Conservation (phyloP, 768 basidiomycete species). For the Mycena pura region DNA sequence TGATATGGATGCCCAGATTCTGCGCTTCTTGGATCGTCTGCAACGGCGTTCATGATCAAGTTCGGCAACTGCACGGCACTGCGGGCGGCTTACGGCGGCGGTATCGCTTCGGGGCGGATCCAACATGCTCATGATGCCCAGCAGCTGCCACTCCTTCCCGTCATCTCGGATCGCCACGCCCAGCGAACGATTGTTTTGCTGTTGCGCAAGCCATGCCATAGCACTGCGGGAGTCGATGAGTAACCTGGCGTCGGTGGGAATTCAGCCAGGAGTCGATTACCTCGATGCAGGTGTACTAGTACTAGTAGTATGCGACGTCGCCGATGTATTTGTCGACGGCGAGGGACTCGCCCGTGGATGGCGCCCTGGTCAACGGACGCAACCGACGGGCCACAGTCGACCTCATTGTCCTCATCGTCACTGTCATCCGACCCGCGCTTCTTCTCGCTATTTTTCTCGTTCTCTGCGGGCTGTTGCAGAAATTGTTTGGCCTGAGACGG, state of each 20-base stretch:
- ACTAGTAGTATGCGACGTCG: conserved; percentile 49
- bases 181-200: conserved; percentile 48
- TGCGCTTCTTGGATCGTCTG: conserved; percentile 50
- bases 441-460: too few relatives aligned
- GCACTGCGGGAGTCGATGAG: background rate
- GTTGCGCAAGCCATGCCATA: conserved; percentile 42
- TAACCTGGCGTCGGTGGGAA: too few relatives aligned
- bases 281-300: conserved; percentile 41
- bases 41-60: background rate
- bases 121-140: conserved; percentile 47
- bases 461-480: background rate
- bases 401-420: conserved; percentile 32
- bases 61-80: background rate
- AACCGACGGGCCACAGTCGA: conserved; percentile 47
- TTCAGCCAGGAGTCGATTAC: too few relatives aligned
- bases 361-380: conserved; percentile 51
- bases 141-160: conserved; percentile 47
- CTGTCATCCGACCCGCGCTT: conserved; percentile 13
- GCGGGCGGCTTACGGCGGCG: conserved; percentile 34
- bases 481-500: background rate
- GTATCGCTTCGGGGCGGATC: conserved; percentile 55
- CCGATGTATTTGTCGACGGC: conserved; percentile 53
- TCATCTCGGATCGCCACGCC: conserved; percentile 52
- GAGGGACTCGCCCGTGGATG: conserved; percentile 53
- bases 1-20: conserved; percentile 51